phyloP scores from a whole-genome alignment of 1,284 basidiomycete genomes.

The Apiotrichum gamsii region DNA sequence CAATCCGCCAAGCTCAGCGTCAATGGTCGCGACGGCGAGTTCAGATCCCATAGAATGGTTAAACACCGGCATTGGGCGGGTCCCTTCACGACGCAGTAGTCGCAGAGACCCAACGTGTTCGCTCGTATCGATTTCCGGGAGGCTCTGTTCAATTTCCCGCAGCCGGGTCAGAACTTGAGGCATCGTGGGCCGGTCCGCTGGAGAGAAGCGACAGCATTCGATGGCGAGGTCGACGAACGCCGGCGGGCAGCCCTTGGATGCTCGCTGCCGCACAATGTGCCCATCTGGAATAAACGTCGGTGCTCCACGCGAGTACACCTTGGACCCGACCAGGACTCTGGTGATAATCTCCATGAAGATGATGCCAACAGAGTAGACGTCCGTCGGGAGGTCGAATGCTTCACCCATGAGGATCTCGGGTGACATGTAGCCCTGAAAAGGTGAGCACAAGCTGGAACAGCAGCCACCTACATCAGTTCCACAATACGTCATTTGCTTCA shows the following conservation, averaged over 20 bases:
- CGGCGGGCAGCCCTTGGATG: constrained; percentile 69
- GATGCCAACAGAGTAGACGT: constrained; percentile 89
- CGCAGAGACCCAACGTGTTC: constrained; percentile 79
- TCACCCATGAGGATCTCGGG: constrained; percentile 89
- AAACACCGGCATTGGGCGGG: constrained; percentile 49
- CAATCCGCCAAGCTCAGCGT: neutral
- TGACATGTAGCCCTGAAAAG: constrained; percentile 47
- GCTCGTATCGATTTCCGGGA: constrained; percentile 52
- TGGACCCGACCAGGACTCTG: constrained; percentile 69
- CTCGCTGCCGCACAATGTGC: constrained; percentile 44
- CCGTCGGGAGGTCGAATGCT: constrained; percentile 86
- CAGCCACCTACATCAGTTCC: constrained; percentile 75
- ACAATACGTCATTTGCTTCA: constrained; percentile 86
- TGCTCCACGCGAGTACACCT: constrained; percentile 68
- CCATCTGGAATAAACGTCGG: constrained; percentile 71
- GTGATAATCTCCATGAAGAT: constrained; percentile 89
- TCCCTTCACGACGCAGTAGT: constrained; percentile 52
- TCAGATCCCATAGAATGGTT: constrained; percentile 4
- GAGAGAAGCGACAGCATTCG: constrained; percentile 68
- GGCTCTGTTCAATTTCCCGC: constrained; percentile 69
- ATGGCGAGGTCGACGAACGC: constrained; percentile 71
- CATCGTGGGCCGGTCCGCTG: constrained; percentile 66
- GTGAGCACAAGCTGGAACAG: neutral
- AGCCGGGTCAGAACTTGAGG: constrained; percentile 68
- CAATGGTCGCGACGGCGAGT: neutral